Conservation (phyloP, 345 rosid genomes). For the Citrus unshiu region DNA sequence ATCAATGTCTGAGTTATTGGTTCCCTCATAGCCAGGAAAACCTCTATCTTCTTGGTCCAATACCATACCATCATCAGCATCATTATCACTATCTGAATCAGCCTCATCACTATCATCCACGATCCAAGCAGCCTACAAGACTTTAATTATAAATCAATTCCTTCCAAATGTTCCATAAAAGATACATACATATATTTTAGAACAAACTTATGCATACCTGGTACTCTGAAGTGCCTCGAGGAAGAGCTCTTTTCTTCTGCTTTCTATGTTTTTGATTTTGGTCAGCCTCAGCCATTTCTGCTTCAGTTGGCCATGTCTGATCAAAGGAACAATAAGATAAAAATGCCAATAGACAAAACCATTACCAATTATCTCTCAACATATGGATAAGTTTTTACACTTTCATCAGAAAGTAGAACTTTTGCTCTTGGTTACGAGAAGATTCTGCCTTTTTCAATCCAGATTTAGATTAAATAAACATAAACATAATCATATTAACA, state of each 20-base stretch:
- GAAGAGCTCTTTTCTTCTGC: slow-evolving; percentile 60
- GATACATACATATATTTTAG: neutral
- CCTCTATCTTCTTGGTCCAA: slow-evolving; percentile 58
- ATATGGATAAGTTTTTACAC: neutral
- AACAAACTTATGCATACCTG: slow-evolving; percentile 43
- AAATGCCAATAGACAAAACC: neutral
- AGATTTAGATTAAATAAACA: neutral
- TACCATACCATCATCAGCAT: slow-evolving; percentile 65
- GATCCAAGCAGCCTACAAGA: slow-evolving; percentile 94
- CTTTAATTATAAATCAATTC: neutral
- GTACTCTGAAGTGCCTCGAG: slow-evolving; percentile 91
- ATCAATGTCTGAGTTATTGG: slow-evolving; percentile 40
- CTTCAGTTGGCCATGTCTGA: slow-evolving; percentile 98
- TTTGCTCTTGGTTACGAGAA: neutral
- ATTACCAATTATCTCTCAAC: neutral
- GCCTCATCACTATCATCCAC: slow-evolving; percentile 70
- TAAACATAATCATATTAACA: neutral
- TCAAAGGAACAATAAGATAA: slow-evolving; percentile 19
- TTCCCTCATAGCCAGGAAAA: slow-evolving; percentile 32
- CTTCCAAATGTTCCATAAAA: neutral
- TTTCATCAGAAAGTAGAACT: neutral
- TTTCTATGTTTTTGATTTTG: slow-evolving; percentile 49
- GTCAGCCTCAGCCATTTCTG: slow-evolving; percentile 87
- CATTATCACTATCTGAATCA: slow-evolving; percentile 44
- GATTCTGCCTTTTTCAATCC: neutral